phyloP scores from a whole-genome alignment of 306 rosid genomes.

The Trifolium fragiferum region DNA sequence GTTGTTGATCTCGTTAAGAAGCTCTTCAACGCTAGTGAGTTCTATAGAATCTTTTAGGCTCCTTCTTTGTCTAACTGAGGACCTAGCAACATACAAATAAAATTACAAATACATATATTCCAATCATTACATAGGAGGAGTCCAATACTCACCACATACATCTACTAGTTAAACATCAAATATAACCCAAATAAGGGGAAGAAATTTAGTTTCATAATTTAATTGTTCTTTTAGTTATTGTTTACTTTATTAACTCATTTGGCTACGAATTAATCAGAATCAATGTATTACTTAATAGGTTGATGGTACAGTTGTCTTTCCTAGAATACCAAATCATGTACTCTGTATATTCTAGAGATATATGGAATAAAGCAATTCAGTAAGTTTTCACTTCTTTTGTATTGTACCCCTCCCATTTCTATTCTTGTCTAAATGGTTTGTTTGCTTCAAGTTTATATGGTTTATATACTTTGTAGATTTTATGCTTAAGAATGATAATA shows the following conservation, averaged over 20 bases:
- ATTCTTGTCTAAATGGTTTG: slow-evolving; percentile 1
- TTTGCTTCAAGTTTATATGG: background rate
- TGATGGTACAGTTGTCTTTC: background rate
- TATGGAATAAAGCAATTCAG: background rate
- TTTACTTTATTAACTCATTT: background rate
- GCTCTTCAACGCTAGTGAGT: slow-evolving; percentile 80
- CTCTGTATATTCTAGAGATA: background rate
- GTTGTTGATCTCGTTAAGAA: slow-evolving; percentile 67
- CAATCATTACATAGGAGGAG: background rate
- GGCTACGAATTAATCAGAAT: background rate
- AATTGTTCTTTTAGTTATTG: background rate
- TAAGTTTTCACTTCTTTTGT: background rate
- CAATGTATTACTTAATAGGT: background rate
- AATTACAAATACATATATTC: slow-evolving; percentile 9
- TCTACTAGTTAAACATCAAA: background rate
- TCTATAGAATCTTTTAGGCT: slow-evolving; percentile 74
- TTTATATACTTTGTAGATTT: background rate
- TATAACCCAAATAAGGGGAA: background rate
- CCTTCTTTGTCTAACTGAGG: slow-evolving; percentile 88
- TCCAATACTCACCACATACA: background rate
- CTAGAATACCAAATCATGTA: background rate
- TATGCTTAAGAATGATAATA: background rate
- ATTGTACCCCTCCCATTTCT: background rate
- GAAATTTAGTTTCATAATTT: background rate
- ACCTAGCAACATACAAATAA: slow-evolving; percentile 54